These are phyloP conservation scores for Apiospora hydei DNA, from an alignment of 2,329 filamentous ascomycete species.

Conservation along the genomic window DNA sequence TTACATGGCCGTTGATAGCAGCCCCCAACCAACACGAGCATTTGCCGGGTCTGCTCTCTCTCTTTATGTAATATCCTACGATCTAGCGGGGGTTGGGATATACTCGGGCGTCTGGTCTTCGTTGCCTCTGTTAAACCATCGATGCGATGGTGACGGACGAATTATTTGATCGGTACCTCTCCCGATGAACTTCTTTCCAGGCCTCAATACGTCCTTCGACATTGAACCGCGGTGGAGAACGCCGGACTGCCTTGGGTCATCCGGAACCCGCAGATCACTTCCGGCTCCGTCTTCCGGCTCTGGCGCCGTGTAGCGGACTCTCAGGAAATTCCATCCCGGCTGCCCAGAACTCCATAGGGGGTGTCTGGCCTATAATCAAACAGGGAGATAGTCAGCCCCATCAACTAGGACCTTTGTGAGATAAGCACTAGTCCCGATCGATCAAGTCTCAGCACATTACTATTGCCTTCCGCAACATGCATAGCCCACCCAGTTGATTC, in stretches of 20 bases:
- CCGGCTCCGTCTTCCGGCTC: not conserved
- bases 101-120: not conserved
- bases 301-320: not conserved
- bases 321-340: not conserved
- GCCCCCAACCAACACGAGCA: too few species aligned
- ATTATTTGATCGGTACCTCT: too few species aligned
- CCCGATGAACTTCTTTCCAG: too few species aligned
- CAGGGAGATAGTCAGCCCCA: not conserved
- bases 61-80: too few species aligned
- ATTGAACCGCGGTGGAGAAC: not conserved
- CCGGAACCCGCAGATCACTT: not conserved
- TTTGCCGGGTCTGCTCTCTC: too few species aligned
- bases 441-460: not conserved
- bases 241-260: not conserved
- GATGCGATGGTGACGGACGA: too few species aligned
- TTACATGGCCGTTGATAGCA: not conserved
- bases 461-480: not conserved
- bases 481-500: not conserved
- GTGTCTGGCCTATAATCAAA: not conserved
- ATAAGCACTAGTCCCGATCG: constrained; percentile 1
- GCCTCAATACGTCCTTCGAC: not conserved
- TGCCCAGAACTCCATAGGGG: not conserved
- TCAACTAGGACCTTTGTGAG: not conserved
- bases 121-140: not conserved
- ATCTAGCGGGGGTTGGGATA: not conserved